phyloP scores from a whole-genome alignment of 176 grass and related monocot species.

The Avena sativa region DNA sequence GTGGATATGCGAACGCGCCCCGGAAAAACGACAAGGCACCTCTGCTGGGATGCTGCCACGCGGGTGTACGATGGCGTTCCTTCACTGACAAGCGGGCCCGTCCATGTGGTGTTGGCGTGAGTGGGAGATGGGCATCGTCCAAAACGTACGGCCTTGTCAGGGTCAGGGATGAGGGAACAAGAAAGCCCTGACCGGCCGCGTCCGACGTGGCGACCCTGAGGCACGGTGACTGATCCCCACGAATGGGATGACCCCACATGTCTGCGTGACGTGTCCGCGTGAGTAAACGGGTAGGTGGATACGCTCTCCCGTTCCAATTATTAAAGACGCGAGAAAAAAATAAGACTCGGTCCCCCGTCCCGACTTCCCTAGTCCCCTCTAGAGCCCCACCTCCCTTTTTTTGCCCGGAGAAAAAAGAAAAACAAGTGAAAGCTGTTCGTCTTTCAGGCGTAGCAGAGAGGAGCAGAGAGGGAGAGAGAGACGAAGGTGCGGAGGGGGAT shows the following conservation, averaged over 20 bases:
- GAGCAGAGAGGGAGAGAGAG: background rate
- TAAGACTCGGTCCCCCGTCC: background rate
- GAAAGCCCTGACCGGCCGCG: slow-evolving; percentile 34
- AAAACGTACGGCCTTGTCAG: slow-evolving; percentile 46
- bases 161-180: slow-evolving; percentile 23
- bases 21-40: slow-evolving; percentile 32
- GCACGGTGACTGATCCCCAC: background rate
- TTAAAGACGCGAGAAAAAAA: slow-evolving; percentile 45
- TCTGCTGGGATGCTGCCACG: background rate
- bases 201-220: background rate
- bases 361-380: background rate
- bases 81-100: slow-evolving; percentile 31
- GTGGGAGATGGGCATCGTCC: slow-evolving; percentile 17
- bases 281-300: background rate
- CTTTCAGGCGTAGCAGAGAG: slow-evolving; percentile 27
- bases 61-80: background rate
- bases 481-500: background rate
- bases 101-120: background rate
- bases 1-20: slow-evolving; percentile 22
- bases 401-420: slow-evolving; percentile 1
- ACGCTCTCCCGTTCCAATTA: slow-evolving; percentile 25
- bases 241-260: background rate
- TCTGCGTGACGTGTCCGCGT: background rate
- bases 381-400: background rate
- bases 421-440: slow-evolving; percentile 37